Evolutionary conservation across 192 early-diverging fungal genomes (phyloP), one percentile per base, ranked within the genome.

Genomic region (Backusella circina): DNA sequence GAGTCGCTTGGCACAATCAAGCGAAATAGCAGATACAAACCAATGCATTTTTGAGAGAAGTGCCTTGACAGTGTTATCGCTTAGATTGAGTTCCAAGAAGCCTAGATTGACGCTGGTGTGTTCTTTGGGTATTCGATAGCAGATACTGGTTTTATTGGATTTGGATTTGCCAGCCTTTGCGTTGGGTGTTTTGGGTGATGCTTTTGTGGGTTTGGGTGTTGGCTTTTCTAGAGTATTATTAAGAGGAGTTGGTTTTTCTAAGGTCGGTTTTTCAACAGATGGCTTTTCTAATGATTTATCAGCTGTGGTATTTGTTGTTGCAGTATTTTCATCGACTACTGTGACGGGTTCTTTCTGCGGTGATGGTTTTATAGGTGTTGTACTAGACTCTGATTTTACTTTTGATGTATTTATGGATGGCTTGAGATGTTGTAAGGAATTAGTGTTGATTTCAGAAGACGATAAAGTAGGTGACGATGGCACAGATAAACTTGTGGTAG

Each of bases 1-100:
- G 21, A 61, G 31, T 28, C 50, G 67, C 5, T 61, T 33, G 1
- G 26, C 61, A 23, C 61, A 41, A 21, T 33, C 65, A 5, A 75
- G 23, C 15, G 75, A 69, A 3, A 76, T 70, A 3, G 44, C 75
- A 0, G 75, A 76, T 0, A 23, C 23, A 41, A 41, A 23, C 75
- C 75, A 76, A n/a, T 68, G 30, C 5, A 66, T 16, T 23, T 57
- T 54, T 15, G 75, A 67, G 28, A 76, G 36, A 28, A 76, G 21
- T 7, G 38, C 75, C 30, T 57, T 47, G 16, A 70, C 39, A 6
- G 9, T 68, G 23, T 54, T 65, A 16, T 54, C 67, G 18, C 70
- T 37, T 0, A 76, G 7, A 31, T 47, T 13, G 3, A 76, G 21
- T 13, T 76, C 68, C 26, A 76, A 39, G 16, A 76, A 76, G 2